Conservation (phyloP, 257 asterid species). For the Jacaranda mimosifolia region DNA sequence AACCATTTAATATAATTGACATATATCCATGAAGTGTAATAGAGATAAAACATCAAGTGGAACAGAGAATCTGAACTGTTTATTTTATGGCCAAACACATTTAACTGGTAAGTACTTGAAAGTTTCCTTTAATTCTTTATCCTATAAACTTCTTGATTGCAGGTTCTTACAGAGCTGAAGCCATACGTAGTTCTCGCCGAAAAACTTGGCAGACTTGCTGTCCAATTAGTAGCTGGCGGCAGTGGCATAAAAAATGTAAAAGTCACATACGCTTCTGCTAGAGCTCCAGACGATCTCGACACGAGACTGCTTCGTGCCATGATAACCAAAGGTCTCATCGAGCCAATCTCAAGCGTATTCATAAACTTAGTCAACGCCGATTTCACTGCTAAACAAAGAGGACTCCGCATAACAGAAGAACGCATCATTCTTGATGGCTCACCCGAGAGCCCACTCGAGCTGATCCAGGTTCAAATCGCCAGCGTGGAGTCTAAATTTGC, state of each 20-base stretch:
- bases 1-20: no score
- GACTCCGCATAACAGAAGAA: slow-evolving; percentile 71
- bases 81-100: background rate
- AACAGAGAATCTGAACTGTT: background rate
- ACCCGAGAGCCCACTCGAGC: slow-evolving; percentile 67
- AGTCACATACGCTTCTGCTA: slow-evolving; percentile 65
- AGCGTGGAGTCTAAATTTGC: slow-evolving; percentile 75
- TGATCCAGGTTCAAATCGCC: slow-evolving; percentile 72
- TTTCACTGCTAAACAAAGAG: slow-evolving; percentile 79
- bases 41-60: no score
- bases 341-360: slow-evolving; percentile 64
- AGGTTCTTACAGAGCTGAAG: slow-evolving; percentile 71
- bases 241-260: slow-evolving; percentile 67
- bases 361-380: slow-evolving; percentile 76
- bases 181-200: slow-evolving; percentile 69
- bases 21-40: no score
- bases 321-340: slow-evolving; percentile 74
- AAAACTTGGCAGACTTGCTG: slow-evolving; percentile 75
- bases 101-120: background rate
- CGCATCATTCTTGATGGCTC: slow-evolving; percentile 64
- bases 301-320: slow-evolving; percentile 74
- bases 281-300: slow-evolving; percentile 81
- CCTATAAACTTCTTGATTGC: slow-evolving; percentile 22
- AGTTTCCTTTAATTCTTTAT: background rate
- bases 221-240: slow-evolving; percentile 76